Base-by-base conservation (phyloP, 148 eudicot genomes). In the Rhododendron griersonianum region DNA sequence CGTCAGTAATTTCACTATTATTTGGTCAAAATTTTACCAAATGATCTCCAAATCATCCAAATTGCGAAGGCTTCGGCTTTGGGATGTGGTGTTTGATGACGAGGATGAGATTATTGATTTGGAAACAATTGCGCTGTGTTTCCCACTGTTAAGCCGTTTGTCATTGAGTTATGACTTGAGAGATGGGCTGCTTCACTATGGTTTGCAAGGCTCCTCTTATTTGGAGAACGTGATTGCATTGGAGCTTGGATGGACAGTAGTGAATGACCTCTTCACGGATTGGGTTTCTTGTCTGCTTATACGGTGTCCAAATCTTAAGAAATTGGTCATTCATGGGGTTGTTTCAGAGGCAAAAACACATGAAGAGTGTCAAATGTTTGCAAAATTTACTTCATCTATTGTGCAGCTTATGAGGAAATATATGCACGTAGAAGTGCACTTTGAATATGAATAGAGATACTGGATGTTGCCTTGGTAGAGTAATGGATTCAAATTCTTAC, bases 31-130 rank as follows among this genome's bases (percentile, higher is more conserved):
- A 89, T 96, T 96, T 87, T 90, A 90, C 59, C 92, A 89, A 53
- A 95, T 94, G 98, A 95, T 95, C 74, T 92, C 94, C 11, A 89
- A 88, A 65, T 95, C 98, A 83, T 90, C 96, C 11, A 95, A 92
- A 85, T 90, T 96, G 91, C 92, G 87, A 88, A 89, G 89, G 77
- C 98, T 96, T 61, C 89, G 94, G 84, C 94, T 96, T 39, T 93
- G 98, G 96, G 94, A 92, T 84, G 95, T 96, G 81, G 93, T 92
- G 78, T 92, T 94, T 90, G 99, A 94, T 79, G 96, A 95, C 13
- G 94, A 95, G 59, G 94, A 95, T 80, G 98, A 95, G 90, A 84
- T 92, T 85, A 95, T 96, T 19, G 98, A 96, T 86, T 85, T 96
- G 82, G 98, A 94, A 85, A 91, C 93, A 59, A 87, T 95, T 63